Evolutionary conservation across 1,139 yeast genomes (phyloP), one percentile per base, ranked within the genome.

Genomic region (Protomyces arabidopsidicola): DNA sequence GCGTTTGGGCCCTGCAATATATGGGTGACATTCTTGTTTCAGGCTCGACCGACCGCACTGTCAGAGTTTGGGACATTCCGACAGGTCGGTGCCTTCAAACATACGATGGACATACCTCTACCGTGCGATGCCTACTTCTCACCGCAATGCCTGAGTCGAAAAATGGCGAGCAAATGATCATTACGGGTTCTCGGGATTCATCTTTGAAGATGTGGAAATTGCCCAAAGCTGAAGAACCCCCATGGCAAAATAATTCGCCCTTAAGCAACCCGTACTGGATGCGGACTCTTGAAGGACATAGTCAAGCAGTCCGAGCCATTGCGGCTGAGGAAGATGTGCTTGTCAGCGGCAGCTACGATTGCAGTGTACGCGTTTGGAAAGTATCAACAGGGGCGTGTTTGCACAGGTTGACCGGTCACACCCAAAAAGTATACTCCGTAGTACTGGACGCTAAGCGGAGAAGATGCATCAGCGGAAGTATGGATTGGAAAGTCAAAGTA

Each of bases 1-100:
- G 98, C 34, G 98, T 95, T 9, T 93, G 99, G 99, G 98, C 98
- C 0, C 79, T 93, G 72, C 90, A 93, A 74, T 91, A 90, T 73
- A 83, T 83, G 63, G 89, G 89, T n/a, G 76, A 76, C 66, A 86
- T 88, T 1, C 77, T 91, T 52, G 95, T 90, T 0, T 86, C 95
- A 68, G 98, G 97, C 0, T 86, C 96, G 1, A 90, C 97, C 0
- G 98, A 91, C 75, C 81, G 96, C 69, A 86, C 95, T 0, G 96
- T 91, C 6, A 80, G 97, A 65, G 85, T 91, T 2, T 91, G 98
- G 98, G 89, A 90, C 73, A 83, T 90, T 68, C 78, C 79, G 57
- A 82, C 86, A 22, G 90, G 88, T 0, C 79, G 78, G 69, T 88
- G 95, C 73, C 88, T 96, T 0, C 96, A 90, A 74, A 82, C 90